These are phyloP conservation scores for Fusarium transvaalense DNA, from an alignment of 2,329 filamentous ascomycete species.

Conservation along the genomic window DNA sequence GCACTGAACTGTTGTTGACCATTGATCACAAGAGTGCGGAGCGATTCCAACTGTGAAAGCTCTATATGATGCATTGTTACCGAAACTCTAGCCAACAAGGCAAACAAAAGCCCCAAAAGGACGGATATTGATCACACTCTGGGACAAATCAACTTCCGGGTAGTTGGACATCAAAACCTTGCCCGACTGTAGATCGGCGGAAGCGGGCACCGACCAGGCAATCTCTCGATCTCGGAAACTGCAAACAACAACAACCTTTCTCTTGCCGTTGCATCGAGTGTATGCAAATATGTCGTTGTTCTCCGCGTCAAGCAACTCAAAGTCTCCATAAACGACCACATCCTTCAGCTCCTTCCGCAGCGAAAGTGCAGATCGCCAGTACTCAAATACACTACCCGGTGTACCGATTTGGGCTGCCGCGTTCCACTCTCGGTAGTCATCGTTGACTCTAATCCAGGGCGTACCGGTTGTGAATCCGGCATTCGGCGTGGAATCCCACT, in stretches of 20 bases:
- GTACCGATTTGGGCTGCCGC: constrained; percentile 14
- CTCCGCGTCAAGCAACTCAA: constrained; percentile 25
- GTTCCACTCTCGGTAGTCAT: constrained; percentile 36
- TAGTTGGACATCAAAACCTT: constrained; percentile 27
- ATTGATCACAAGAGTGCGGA: not conserved
- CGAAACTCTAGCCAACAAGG: not conserved
- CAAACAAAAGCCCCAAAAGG: constrained; percentile 32
- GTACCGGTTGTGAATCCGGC: constrained; percentile 30
- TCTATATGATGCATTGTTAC: not conserved
- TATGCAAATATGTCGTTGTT: constrained; percentile 35
- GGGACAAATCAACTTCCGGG: constrained; percentile 1
- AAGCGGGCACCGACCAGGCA: constrained; percentile 4
- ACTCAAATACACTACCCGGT: constrained; percentile 27
- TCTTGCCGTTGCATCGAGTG: constrained; percentile 7
- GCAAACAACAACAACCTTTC: constrained; percentile 18
- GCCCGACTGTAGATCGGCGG: not conserved
- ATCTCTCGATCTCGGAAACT: constrained; percentile 22
- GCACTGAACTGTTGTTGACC: not conserved
- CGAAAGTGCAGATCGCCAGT: constrained; percentile 24
- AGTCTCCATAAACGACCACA: constrained; percentile 32
- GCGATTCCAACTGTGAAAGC: not conserved
- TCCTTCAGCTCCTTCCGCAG: constrained; percentile 21
- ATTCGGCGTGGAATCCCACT: constrained; percentile 33
- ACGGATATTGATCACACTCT: not conserved
- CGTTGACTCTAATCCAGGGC: constrained; percentile 39